Evolutionary conservation across 2,329 filamentous ascomycete genomes (phyloP).

Genomic region (Dactylellina cionopaga): DNA sequence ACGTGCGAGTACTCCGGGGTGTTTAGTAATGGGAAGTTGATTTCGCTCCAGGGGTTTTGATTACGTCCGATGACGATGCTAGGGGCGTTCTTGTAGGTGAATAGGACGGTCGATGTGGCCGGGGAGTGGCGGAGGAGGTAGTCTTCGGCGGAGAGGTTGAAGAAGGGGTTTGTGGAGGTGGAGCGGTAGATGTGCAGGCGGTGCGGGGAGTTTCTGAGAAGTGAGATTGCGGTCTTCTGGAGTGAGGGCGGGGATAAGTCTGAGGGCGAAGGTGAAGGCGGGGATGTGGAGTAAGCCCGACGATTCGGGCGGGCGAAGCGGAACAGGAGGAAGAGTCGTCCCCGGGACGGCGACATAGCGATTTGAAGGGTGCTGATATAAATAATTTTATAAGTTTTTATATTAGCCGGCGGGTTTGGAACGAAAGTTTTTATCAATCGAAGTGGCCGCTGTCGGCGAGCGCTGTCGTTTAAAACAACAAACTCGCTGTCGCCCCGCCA

Average conservation of each 20-base stretch:
- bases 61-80: slow-evolving; percentile 93
- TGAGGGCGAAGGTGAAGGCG: background rate
- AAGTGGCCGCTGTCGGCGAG: slow-evolving; percentile 35
- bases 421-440: background rate
- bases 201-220: slow-evolving; percentile 59
- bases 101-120: slow-evolving; percentile 77
- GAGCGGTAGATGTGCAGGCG: slow-evolving; percentile 77
- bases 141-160: slow-evolving; percentile 95
- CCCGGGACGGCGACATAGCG: slow-evolving; percentile 27
- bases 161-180: slow-evolving; percentile 75
- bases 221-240: slow-evolving; percentile 16
- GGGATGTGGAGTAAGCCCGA: background rate
- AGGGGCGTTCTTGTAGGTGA: slow-evolving; percentile 87
- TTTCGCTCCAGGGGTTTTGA: slow-evolving; percentile 96
- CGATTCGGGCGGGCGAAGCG: slow-evolving; percentile 1
- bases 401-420: slow-evolving; percentile 1
- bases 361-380: background rate
- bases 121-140: slow-evolving; percentile 79
- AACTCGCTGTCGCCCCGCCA: background rate
- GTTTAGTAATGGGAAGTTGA: slow-evolving; percentile 74
- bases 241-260: background rate
- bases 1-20: slow-evolving; percentile 55
- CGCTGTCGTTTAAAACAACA: slow-evolving; percentile 17
- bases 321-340: slow-evolving; percentile 24
- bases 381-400: too few species aligned